Evolutionary conservation across 768 basidiomycete genomes (phyloP).

Genomic region (Naganishia friedmannii): DNA sequence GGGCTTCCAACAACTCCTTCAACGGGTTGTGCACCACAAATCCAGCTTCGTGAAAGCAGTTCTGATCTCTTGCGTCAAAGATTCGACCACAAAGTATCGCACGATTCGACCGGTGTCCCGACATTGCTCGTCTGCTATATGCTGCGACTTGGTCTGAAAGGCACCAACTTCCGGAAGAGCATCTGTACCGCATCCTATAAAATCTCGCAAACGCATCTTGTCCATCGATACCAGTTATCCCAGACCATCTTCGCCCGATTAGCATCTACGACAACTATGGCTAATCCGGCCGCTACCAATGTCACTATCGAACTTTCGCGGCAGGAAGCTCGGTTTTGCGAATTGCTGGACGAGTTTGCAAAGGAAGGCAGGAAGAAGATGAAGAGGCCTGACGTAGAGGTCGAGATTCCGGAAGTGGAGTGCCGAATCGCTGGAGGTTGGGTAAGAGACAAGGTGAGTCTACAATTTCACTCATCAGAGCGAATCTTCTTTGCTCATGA

Average conservation of each 20-base stretch:
- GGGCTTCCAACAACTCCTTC: no score
- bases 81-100: no score
- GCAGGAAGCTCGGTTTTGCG: conserved; percentile 67
- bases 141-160: not conserved
- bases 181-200: not conserved
- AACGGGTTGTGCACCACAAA: no score
- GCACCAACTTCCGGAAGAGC: not conserved
- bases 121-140: not conserved
- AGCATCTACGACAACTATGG: not conserved
- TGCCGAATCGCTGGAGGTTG: conserved; percentile 97
- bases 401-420: conserved; percentile 57
- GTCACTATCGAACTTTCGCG: conserved; percentile 57
- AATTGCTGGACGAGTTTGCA: conserved; percentile 76
- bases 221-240: not conserved
- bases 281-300: not conserved
- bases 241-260: not conserved
- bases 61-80: no score
- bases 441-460: conserved; percentile 91
- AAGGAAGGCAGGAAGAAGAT: conserved; percentile 54
- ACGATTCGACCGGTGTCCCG: not conserved
- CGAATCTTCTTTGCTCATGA: not conserved
- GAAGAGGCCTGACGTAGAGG: conserved; percentile 55
- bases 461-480: not conserved
- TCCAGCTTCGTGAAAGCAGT: no score
- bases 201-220: not conserved